A percentile compares a stretch with the other conserved stretches of the same genome.
Evolutionary conservation across 2,329 filamentous ascomycete species (phyloP).

Genomic region (Mariannaea elegans): DNA sequence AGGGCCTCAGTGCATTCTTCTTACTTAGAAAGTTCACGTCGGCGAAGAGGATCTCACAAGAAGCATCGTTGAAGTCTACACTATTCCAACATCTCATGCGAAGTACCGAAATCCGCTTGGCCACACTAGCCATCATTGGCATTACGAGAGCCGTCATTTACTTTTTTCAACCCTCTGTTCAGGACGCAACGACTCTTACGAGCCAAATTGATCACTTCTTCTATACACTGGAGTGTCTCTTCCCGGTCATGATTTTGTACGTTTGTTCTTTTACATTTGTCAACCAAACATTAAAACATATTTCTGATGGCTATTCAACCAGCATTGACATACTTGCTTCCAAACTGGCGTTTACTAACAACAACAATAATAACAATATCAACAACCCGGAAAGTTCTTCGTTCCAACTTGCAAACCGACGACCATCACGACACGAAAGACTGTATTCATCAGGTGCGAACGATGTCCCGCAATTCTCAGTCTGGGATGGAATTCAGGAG

Average conservation of each 20-base stretch:
- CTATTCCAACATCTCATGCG: slow-evolving; percentile 50
- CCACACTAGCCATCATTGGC: slow-evolving; percentile 48
- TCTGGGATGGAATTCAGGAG: slow-evolving; percentile 23
- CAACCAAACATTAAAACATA: not conserved
- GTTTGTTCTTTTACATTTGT: not conserved
- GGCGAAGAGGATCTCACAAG: slow-evolving; percentile 37
- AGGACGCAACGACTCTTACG: slow-evolving; percentile 46
- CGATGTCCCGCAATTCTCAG: slow-evolving; percentile 15
- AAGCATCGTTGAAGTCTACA: slow-evolving; percentile 41
- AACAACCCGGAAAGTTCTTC: slow-evolving; percentile 23
- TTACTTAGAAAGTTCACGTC: slow-evolving; percentile 48
- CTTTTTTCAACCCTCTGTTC: slow-evolving; percentile 47
- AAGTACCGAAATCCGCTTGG: slow-evolving; percentile 51
- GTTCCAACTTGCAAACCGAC: slow-evolving; percentile 19
- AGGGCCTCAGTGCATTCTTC: slow-evolving; percentile 51
- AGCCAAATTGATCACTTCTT: slow-evolving; percentile 52
- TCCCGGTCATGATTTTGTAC: slow-evolving; percentile 51
- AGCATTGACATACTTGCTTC: slow-evolving; percentile 47
- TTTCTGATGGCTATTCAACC: not conserved
- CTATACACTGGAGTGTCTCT: slow-evolving; percentile 52
- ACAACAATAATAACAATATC: slow-evolving; percentile 9
- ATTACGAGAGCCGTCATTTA: slow-evolving; percentile 52
- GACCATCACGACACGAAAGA: slow-evolving; percentile 1
- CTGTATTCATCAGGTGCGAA: slow-evolving; percentile 24
- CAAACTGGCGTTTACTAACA: slow-evolving; percentile 38